A percentile compares a stretch with the other conserved stretches of the same genome.
These are phyloP conservation scores for Candida frijolesensis DNA, from an alignment of 1,139 yeast genomes.

Conservation along the genomic window DNA sequence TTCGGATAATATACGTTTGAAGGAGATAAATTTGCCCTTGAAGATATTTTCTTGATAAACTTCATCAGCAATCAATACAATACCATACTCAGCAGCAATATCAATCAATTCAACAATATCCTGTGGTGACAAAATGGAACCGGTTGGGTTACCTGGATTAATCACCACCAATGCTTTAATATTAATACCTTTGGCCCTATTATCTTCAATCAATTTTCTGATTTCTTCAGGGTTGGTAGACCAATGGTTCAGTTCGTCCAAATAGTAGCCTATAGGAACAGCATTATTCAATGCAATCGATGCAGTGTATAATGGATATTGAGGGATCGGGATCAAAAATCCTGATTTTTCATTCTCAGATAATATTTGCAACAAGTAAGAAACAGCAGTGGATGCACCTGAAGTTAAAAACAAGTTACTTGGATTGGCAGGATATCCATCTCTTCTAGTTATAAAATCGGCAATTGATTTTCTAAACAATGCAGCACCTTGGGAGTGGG, in stretches of 20 bases:
- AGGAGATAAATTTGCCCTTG: conserved; percentile 63
- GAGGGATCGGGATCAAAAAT: conserved; percentile 94
- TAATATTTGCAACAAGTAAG: conserved; percentile 69
- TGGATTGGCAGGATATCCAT: conserved; percentile 55
- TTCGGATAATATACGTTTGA: conserved; percentile 67
- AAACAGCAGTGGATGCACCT: conserved; percentile 93
- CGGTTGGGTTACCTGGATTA: conserved; percentile 98
- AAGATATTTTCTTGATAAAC: conserved; percentile 94
- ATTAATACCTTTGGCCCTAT: conserved; percentile 55
- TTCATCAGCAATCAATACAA: conserved; percentile 95
- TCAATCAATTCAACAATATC: conserved; percentile 72
- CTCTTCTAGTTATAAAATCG: conserved; percentile 68
- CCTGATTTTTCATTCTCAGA: conserved; percentile 72
- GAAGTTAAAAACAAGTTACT: conserved; percentile 80
- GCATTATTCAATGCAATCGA: conserved; percentile 81
- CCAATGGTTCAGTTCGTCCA: conserved; percentile 84
- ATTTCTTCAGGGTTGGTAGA: conserved; percentile 74
- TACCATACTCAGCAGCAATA: conserved; percentile 80
- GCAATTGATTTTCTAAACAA: conserved; percentile 78
- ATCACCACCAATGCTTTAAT: conserved; percentile 87
- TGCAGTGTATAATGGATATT: conserved; percentile 95
- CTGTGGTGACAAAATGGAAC: conserved; percentile 67
- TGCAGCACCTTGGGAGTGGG: conserved; percentile 86
- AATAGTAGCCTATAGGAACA: conserved; percentile 81
- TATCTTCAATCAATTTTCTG: conserved; percentile 53